Percentiles rank a stretch among this genome's conserved stretches.
Evolutionary conservation across 2,329 filamentous ascomycete genomes (phyloP).

Genomic region (Fusarium setosum): DNA sequence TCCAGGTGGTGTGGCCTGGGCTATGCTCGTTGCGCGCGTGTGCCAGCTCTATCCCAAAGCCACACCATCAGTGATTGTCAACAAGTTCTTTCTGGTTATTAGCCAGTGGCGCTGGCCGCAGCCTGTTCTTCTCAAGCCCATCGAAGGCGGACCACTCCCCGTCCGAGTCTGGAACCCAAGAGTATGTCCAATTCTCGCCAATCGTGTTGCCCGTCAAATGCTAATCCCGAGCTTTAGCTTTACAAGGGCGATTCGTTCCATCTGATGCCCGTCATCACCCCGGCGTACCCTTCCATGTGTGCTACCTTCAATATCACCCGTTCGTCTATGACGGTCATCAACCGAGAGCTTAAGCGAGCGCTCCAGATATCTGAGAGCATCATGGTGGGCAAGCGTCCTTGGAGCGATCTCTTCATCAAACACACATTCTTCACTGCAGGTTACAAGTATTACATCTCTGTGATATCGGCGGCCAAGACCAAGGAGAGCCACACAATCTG

Average conservation of each 20-base stretch:
- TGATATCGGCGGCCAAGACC: constrained; percentile 83
- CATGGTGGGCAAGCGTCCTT: constrained; percentile 78
- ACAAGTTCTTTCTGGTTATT: constrained; percentile 95
- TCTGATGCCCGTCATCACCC: constrained; percentile 98
- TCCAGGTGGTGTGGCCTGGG: constrained; percentile 96
- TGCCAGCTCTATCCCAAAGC: constrained; percentile 97
- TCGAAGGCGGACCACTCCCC: constrained; percentile 83
- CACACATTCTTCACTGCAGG: constrained; percentile 94
- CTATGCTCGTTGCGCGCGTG: constrained; percentile 94
- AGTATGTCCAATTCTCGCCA: constrained; percentile 56
- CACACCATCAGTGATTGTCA: constrained; percentile 86
- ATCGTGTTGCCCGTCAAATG: background rate
- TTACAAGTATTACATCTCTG: constrained; percentile 95
- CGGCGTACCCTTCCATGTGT: constrained; percentile 97
- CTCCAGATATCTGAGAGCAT: constrained; percentile 84
- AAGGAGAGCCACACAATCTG: constrained; percentile 88
- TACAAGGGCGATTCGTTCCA: constrained; percentile 86
- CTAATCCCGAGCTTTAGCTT: constrained; percentile 57
- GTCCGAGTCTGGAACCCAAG: constrained; percentile 95
- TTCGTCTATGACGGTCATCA: constrained; percentile 87
- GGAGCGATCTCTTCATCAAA: constrained; percentile 89
- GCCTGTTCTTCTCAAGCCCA: constrained; percentile 89
- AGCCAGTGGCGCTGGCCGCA: constrained; percentile 93
- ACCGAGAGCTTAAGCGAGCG: constrained; percentile 83
- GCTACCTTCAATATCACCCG: constrained; percentile 93